Conservation (phyloP, 2,329 filamentous ascomycete genomes). For the Phoma sp. region DNA sequence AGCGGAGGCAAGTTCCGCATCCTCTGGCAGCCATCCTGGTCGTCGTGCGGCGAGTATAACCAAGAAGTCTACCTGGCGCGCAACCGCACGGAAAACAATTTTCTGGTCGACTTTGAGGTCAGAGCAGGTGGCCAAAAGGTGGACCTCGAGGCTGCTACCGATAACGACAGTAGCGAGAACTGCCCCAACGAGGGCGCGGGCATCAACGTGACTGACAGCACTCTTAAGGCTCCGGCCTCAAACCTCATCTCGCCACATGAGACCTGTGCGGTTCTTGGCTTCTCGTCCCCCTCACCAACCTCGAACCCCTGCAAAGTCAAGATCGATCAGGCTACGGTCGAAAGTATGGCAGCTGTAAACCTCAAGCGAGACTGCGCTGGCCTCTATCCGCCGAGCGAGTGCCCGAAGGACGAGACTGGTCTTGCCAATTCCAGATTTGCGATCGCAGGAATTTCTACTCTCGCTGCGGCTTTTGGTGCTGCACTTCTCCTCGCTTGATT, state of each 20-base stretch:
- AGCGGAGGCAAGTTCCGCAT: not conserved
- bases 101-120: constrained; percentile 2
- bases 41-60: not conserved
- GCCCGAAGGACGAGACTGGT: not conserved
- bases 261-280: constrained; percentile 2
- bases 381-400: constrained; percentile 3
- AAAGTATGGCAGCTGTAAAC: constrained; percentile 1
- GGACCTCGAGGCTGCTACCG: not conserved
- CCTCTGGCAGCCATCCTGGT: not conserved
- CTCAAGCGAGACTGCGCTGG: not conserved
- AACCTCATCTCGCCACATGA: not conserved
- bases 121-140: constrained; percentile 1
- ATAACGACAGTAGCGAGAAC: not conserved
- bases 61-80: constrained; percentile 1
- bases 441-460: not conserved
- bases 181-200: constrained; percentile 1
- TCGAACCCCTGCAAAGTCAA: constrained; percentile 5
- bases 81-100: not conserved
- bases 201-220: constrained; percentile 4
- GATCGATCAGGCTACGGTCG: constrained; percentile 4
- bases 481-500: constrained; percentile 3
- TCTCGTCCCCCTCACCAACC: constrained; percentile 1
- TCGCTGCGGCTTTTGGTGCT: constrained; percentile 1
- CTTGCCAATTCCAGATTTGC: not conserved
- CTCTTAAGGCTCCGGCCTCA: not conserved